These are phyloP conservation scores for Nitzschia sp. DNA, from an alignment of 108 stramenopile species.

Conservation along the genomic window DNA sequence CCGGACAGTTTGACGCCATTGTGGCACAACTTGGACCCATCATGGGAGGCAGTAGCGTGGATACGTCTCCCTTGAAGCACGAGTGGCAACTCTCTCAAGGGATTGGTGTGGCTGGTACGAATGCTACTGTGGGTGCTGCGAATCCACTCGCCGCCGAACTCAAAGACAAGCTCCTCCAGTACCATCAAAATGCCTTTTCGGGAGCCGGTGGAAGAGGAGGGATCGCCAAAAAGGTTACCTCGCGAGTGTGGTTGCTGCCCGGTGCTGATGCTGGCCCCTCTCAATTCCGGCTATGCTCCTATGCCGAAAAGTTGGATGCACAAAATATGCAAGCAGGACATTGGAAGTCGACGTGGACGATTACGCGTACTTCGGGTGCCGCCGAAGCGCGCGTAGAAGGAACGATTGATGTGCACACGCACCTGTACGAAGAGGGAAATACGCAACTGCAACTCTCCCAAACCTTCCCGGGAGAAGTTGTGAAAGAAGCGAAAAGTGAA, in stretches of 20 bases:
- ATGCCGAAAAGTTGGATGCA: slow-evolving; percentile 54
- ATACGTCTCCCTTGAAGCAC: not conserved
- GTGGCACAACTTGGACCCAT: slow-evolving; percentile 16
- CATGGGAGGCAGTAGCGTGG: not conserved
- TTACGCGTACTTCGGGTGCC: slow-evolving; percentile 11
- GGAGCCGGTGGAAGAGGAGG: slow-evolving; percentile 4
- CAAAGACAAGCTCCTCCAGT: slow-evolving; percentile 22
- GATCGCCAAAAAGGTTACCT: slow-evolving; percentile 1
- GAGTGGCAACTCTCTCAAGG: slow-evolving; percentile 16
- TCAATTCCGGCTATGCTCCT: slow-evolving; percentile 24
- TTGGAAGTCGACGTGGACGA: slow-evolving; percentile 51
- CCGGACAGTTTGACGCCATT: slow-evolving; percentile 39
- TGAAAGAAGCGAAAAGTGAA: slow-evolving; percentile 34
- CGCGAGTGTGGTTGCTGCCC: slow-evolving; percentile 5
- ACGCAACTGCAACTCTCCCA: slow-evolving; percentile 45
- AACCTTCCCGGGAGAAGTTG: slow-evolving; percentile 11
- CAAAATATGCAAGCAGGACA: slow-evolving; percentile 49
- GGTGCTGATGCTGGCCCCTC: slow-evolving; percentile 1
- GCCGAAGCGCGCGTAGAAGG: slow-evolving; percentile 27
- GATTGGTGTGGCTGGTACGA: not conserved
- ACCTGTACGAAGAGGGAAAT: slow-evolving; percentile 62
- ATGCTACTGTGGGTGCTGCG: slow-evolving; percentile 8
- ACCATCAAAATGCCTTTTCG: slow-evolving; percentile 29
- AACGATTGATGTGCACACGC: slow-evolving; percentile 36
- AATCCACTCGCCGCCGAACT: slow-evolving; percentile 23